Evolutionary conservation across 495 filamentous ascomycete genomes (phyloP), one percentile per base, ranked within the genome.

Genomic region (Aspergillus mulundensis): DNA sequence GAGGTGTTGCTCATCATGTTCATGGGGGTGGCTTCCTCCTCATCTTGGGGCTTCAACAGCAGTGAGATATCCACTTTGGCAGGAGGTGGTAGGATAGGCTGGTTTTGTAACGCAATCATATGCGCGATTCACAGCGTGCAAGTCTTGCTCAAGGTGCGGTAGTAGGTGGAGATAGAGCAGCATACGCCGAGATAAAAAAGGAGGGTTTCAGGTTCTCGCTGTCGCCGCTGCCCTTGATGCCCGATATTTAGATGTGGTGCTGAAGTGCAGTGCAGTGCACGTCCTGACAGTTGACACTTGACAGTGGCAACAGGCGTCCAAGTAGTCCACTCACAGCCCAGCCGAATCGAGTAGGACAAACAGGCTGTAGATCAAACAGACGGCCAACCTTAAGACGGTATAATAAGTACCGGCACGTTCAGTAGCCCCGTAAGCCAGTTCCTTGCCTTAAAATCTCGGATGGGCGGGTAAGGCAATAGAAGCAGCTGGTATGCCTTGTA

Each of bases 21-120:
- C 69, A 79, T 69, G 44, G 75, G 68, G 73, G 85, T 34, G 54
- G 64, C 81, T 81, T 89, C 87, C 82, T 88, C 85, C 78, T 89
- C 88, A 86, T 88, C 87, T 75, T 86, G 76, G 67, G 79, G 79
- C 77, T 87, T 88, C 70, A 92, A 81, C 64, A 92, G 81, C 48
- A 84, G 84, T 78, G 86, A 82, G 87, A 92, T 89, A 90, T 92
- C 88, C 88, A 92, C 87, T 83, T 80, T 90, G 84, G 73, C 84
- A 81, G 83, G 66, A 65, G 72, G 52, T 43, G 50, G 73, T 66
- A 73, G 65, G 64, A 74, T 70, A 64, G 69, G 64, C 61, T 67
- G 73, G 61, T 74, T 72, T 70, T 70, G 73, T 78, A 75, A 71
- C 71, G 74, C 70, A 74, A 78, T 74, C 75, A 78, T 78, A 77